Evolutionary conservation across 305 asterid genomes (phyloP).

Genomic region (Fraxinus angustifolia): DNA sequence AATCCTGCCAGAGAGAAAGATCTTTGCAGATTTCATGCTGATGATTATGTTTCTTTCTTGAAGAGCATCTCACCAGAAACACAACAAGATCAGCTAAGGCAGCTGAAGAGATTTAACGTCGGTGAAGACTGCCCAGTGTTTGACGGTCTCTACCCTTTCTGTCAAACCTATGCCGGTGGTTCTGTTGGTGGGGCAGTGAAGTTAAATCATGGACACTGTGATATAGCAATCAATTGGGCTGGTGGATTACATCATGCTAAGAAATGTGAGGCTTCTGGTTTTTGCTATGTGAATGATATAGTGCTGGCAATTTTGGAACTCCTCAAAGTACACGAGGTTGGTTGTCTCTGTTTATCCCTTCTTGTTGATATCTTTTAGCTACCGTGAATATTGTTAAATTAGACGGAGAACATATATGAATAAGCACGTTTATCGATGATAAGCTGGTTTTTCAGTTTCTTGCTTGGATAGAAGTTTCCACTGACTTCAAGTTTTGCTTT

Average conservation of each 20-base stretch:
- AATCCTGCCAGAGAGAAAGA: not conserved
- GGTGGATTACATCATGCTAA: conserved; percentile 64
- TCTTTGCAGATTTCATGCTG: not conserved
- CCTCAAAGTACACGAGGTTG: conserved; percentile 52
- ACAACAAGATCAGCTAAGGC: not conserved
- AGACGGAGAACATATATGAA: not conserved
- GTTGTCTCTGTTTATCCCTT: not conserved
- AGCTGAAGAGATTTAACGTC: not conserved
- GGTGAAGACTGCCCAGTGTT: not conserved
- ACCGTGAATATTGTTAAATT: not conserved
- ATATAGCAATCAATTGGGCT: conserved; percentile 59
- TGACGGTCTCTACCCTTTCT: conserved; percentile 6
- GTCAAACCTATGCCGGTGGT: conserved; percentile 66
- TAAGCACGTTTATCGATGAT: not conserved
- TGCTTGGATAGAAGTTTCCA: not conserved
- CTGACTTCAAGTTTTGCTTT: not conserved
- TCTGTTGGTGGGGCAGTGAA: conserved; percentile 62
- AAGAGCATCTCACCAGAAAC: not conserved
- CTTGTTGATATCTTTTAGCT: not conserved
- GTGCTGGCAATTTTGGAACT: conserved; percentile 61
- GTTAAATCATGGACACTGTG: conserved; percentile 55
- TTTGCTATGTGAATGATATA: conserved; percentile 58
- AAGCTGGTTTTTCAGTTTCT: conserved; percentile 4
- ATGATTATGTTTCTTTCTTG: not conserved
- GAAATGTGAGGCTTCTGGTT: conserved; percentile 61